Percentiles rank a stretch among this genome's conserved stretches.
Conservation (phyloP, 768 basidiomycete genomes). For the Ephemerocybe angulata region DNA sequence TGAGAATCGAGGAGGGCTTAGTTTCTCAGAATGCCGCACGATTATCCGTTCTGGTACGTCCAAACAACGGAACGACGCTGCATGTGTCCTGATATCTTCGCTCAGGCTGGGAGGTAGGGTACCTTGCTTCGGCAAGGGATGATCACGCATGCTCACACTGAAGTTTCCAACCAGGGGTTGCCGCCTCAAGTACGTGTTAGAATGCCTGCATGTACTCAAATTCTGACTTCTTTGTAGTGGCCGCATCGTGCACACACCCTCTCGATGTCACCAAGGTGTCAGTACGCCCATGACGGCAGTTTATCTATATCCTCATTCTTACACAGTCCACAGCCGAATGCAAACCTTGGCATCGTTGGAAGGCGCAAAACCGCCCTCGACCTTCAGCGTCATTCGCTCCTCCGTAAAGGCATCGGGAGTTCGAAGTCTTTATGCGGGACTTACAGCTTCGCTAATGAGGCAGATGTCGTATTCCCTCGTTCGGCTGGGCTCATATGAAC, state of each 20-base stretch:
- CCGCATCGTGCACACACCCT: constrained; percentile 78
- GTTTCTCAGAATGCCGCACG: constrained; percentile 32
- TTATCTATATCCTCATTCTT: not conserved
- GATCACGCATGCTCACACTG: not conserved
- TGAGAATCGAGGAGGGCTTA: not conserved
- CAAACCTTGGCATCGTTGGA: constrained; percentile 57
- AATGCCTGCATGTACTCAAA: not conserved
- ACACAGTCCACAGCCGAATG: constrained; percentile 57
- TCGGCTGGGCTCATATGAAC: constrained; percentile 79
- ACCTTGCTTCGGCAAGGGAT: not conserved
- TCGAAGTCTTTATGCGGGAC: constrained; percentile 73
- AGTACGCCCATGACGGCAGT: constrained; percentile 18
- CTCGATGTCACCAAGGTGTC: constrained; percentile 85
- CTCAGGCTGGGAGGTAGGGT: constrained; percentile 59
- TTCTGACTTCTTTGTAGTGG: constrained; percentile 48
- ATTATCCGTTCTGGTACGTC: constrained; percentile 50
- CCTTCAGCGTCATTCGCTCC: constrained; percentile 56
- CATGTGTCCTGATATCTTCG: constrained; percentile 1
- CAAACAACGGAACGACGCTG: constrained; percentile 5
- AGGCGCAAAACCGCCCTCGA: constrained; percentile 57
- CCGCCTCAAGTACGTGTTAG: constrained; percentile 51
- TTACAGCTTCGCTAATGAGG: constrained; percentile 77
- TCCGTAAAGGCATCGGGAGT: constrained; percentile 69
- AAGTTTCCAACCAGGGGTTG: constrained; percentile 41
- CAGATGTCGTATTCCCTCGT: constrained; percentile 93